Evolutionary conservation across 2,329 filamentous ascomycete species (phyloP).

Genomic region (Neocucurbitaria cava): DNA sequence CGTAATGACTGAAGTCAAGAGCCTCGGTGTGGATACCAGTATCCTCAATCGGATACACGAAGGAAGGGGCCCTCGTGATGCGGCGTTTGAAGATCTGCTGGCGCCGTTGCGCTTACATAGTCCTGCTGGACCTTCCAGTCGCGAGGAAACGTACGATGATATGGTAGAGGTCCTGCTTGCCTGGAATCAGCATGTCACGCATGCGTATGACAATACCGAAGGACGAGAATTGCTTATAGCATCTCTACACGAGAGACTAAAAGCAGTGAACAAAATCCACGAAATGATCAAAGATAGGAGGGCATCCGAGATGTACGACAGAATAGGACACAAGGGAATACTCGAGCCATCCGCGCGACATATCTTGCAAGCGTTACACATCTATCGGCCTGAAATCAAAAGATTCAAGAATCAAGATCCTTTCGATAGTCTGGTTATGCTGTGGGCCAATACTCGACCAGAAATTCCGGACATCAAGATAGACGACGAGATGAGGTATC

Average conservation of each 20-base stretch:
- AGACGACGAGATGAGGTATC: conserved; percentile 21
- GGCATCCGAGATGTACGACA: not conserved
- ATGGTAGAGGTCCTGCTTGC: conserved; percentile 18
- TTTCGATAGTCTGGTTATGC: conserved; percentile 18
- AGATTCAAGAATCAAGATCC: conserved; percentile 18
- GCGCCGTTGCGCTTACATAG: conserved; percentile 10
- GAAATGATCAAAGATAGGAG: conserved; percentile 1
- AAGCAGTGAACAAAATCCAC: not conserved
- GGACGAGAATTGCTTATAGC: conserved; percentile 9
- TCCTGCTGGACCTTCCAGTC: not conserved
- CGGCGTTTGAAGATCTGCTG: conserved; percentile 25
- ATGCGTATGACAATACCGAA: not conserved
- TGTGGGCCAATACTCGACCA: conserved; percentile 26
- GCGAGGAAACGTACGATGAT: conserved; percentile 20
- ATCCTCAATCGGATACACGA: conserved; percentile 20
- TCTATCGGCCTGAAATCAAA: conserved; percentile 26
- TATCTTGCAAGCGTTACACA: conserved; percentile 21
- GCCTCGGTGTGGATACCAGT: conserved; percentile 13
- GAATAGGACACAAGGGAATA: conserved; percentile 1
- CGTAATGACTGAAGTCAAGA: not conserved
- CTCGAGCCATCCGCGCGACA: conserved; percentile 7
- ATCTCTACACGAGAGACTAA: conserved; percentile 14
- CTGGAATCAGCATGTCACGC: conserved; percentile 23
- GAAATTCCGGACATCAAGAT: conserved; percentile 15
- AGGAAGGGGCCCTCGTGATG: conserved; percentile 18